phyloP scores from a whole-genome alignment of 192 early-diverging fungal genomes.

The Obelidium mucronatum region DNA sequence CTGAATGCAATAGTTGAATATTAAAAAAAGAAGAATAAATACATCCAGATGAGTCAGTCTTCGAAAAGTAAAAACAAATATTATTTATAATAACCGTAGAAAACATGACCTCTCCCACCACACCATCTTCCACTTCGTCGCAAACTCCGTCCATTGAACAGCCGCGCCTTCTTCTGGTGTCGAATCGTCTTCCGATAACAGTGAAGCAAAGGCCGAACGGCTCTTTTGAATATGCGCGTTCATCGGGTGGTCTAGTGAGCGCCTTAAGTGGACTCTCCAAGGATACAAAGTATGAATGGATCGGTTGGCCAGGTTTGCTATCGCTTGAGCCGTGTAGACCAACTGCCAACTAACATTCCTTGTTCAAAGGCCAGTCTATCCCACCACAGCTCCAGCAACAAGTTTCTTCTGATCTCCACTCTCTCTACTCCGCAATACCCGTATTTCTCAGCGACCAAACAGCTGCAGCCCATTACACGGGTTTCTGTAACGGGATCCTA shows the following conservation, averaged over 20 bases:
- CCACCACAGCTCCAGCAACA: background rate
- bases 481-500: constrained; percentile 96
- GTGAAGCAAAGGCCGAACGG: constrained; percentile 56
- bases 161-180: constrained; percentile 85
- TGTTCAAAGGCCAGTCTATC: background rate
- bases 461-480: constrained; percentile 97
- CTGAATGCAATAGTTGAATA: constrained; percentile 13
- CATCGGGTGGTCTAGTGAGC: constrained; percentile 94
- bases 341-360: background rate
- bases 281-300: constrained; percentile 97
- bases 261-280: constrained; percentile 93
- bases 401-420: constrained; percentile 51
- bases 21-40: too few species aligned
- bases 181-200: constrained; percentile 96
- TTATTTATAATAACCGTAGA: too few species aligned
- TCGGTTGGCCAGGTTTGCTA: constrained; percentile 92
- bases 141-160: too few species aligned
- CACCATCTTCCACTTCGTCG: too few species aligned
- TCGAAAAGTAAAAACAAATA: too few species aligned
- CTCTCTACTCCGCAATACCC: constrained; percentile 86
- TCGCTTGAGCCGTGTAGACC: background rate
- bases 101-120: too few species aligned
- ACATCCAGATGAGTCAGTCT: too few species aligned
- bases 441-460: constrained; percentile 94
- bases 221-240: constrained; percentile 81